Percentiles rank a stretch among this genome's conserved stretches.
Conservation (phyloP, 2,329 filamentous ascomycete species). For the Claviceps sp. region DNA sequence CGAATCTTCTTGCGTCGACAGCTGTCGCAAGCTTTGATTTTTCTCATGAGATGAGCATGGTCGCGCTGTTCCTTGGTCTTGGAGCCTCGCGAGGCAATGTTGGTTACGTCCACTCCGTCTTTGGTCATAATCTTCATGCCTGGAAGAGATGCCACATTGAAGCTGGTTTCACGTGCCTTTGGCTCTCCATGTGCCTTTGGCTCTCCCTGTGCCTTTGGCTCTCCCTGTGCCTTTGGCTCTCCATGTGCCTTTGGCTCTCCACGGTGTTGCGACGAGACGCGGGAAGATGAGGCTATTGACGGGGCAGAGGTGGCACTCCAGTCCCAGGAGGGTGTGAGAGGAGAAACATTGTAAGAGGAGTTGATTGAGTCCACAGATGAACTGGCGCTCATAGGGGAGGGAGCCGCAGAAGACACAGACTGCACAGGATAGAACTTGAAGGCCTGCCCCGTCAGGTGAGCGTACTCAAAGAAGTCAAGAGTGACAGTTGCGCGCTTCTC, state of each 20-base stretch:
- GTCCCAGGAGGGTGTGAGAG: constrained; percentile 33
- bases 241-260: constrained; percentile 14
- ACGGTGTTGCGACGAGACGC: constrained; percentile 15
- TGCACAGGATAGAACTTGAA: constrained; percentile 48
- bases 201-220: constrained; percentile 12
- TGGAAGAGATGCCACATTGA: constrained; percentile 39
- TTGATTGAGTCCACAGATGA: constrained; percentile 30
- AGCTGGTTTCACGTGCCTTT: constrained; percentile 12
- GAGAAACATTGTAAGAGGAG: constrained; percentile 36
- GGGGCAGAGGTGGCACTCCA: constrained; percentile 22
- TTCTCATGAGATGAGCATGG: constrained; percentile 52
- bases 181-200: constrained; percentile 7
- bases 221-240: constrained; percentile 1
- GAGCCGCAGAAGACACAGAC: constrained; percentile 17
- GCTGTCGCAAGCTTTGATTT: constrained; percentile 52
- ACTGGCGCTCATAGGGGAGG: constrained; percentile 31
- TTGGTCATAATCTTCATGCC: constrained; percentile 56
- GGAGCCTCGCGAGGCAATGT: constrained; percentile 46
- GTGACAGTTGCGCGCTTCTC: constrained; percentile 46
- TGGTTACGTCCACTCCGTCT: constrained; percentile 49
- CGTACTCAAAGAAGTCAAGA: constrained; percentile 45
- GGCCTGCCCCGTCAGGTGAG: constrained; percentile 38
- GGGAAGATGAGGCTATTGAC: constrained; percentile 17
- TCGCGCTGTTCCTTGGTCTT: constrained; percentile 57
- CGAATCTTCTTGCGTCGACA: constrained; percentile 52